Conservation (phyloP, 768 basidiomycete genomes). For the Termitomyces sp. region DNA sequence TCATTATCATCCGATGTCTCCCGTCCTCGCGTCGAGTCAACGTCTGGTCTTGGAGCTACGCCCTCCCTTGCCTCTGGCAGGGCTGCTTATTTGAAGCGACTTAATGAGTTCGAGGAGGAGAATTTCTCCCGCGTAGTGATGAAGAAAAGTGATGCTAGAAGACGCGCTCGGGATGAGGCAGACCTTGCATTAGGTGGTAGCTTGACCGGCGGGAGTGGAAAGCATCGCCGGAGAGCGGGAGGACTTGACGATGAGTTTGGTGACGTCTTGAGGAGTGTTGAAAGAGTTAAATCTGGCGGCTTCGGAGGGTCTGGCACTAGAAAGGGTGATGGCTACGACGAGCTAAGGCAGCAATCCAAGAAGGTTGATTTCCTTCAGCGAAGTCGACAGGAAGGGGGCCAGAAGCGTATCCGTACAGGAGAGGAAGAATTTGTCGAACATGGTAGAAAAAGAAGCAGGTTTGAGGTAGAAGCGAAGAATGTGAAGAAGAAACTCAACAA, state of each 20-base stretch:
- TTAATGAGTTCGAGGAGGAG: conserved; percentile 90
- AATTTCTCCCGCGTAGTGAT: conserved; percentile 89
- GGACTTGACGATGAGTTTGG: conserved; percentile 83
- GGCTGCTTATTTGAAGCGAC: conserved; percentile 70
- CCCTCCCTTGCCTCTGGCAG: conserved; percentile 57
- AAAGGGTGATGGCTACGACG: conserved; percentile 74
- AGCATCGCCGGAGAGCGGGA: conserved; percentile 51
- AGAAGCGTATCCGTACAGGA: conserved; percentile 20
- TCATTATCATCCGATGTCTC: conserved; percentile 61
- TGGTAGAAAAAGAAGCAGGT: conserved; percentile 40
- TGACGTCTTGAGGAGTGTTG: conserved; percentile 65
- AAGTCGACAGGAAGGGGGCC: conserved; percentile 33
- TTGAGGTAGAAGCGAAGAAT: conserved; percentile 41
- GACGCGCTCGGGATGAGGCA: conserved; percentile 75
- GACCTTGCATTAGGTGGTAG: conserved; percentile 83
- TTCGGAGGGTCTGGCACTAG: conserved; percentile 26
- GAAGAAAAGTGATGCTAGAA: conserved; percentile 79
- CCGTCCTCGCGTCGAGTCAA: conserved; percentile 64
- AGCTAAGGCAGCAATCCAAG: conserved; percentile 62
- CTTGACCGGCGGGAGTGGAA: conserved; percentile 34
- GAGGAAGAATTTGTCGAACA: conserved; percentile 18
- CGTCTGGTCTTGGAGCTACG: conserved; percentile 63
- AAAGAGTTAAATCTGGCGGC: conserved; percentile 26
- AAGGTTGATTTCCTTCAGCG: conserved; percentile 56
- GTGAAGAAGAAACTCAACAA: conserved; percentile 30